Percentiles rank a stretch among this genome's conserved stretches.
These are phyloP conservation scores for Inonotus hispidus DNA, from an alignment of 1,284 basidiomycete genomes.

Conservation along the genomic window DNA sequence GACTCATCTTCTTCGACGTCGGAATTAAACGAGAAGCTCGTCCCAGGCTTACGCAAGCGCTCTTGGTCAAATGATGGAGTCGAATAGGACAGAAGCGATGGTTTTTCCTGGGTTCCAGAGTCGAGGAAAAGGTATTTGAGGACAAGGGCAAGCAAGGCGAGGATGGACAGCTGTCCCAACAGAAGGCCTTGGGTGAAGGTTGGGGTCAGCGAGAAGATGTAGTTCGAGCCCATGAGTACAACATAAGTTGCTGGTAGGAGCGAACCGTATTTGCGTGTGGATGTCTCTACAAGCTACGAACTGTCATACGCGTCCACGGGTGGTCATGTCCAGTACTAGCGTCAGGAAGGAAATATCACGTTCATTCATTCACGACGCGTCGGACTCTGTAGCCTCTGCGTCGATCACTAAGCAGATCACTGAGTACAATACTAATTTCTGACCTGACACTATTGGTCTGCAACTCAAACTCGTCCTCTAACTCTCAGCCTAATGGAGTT, in stretches of 20 bases:
- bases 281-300: neutral
- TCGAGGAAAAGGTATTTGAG: constrained; percentile 82
- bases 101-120: constrained; percentile 45
- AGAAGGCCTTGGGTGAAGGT: constrained; percentile 82
- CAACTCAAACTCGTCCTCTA: neutral
- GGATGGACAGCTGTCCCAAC: constrained; percentile 72
- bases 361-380: too few species aligned
- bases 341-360: neutral
- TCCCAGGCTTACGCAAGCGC: constrained; percentile 20
- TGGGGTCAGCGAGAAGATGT: constrained; percentile 67
- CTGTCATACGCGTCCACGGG: neutral
- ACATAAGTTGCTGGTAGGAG: neutral
- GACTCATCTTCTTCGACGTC: constrained; percentile 40
- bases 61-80: constrained; percentile 11
- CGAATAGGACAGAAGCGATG: constrained; percentile 21
- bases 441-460: neutral
- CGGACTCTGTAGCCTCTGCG: too few species aligned
- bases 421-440: too few species aligned
- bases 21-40: constrained; percentile 20
- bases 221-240: constrained; percentile 49
- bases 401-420: neutral
- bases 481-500: constrained; percentile 18
- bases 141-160: constrained; percentile 61
- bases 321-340: neutral
- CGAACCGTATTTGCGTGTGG: neutral